phyloP scores from a whole-genome alignment of 768 basidiomycete species.

The Serendipita indica region DNA sequence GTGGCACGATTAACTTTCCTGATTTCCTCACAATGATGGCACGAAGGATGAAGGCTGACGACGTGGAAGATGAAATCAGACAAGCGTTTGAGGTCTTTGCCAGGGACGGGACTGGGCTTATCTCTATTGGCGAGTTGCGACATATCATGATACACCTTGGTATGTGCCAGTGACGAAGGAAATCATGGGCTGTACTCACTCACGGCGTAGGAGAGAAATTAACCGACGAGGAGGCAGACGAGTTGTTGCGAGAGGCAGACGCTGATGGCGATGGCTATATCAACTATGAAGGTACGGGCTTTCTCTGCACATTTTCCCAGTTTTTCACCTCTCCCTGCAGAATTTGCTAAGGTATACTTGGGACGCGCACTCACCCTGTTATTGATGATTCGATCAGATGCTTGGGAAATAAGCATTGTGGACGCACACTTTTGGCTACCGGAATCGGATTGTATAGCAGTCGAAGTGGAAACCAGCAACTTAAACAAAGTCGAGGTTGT shows the following conservation, averaged over 20 bases:
- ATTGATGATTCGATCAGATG: too few species aligned
- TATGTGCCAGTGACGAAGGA: conserved; percentile 23
- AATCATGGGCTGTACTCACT: neutral
- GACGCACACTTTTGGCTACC: too few species aligned
- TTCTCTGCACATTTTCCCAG: conserved; percentile 6
- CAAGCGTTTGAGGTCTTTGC: conserved; percentile 97
- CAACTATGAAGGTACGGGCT: conserved; percentile 57
- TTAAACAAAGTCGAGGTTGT: too few species aligned
- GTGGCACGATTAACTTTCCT: conserved; percentile 73
- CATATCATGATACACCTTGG: conserved; percentile 87
- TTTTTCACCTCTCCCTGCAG: conserved; percentile 23
- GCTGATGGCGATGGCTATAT: conserved; percentile 90
- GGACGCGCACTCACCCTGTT: too few species aligned
- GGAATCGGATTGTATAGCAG: too few species aligned
- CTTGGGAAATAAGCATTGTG: too few species aligned
- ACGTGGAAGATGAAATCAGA: conserved; percentile 86
- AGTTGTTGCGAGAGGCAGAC: conserved; percentile 96
- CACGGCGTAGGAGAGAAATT: conserved; percentile 59
- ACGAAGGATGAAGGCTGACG: conserved; percentile 80
- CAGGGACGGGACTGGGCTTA: conserved; percentile 86
- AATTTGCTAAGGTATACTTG: conserved; percentile 57
- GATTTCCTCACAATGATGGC: conserved; percentile 80
- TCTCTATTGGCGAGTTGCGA: conserved; percentile 71
- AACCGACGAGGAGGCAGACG: conserved; percentile 74
- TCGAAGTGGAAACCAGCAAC: too few species aligned